Percentiles rank a stretch among this genome's conserved stretches.
These are phyloP conservation scores for Paraleonurus japonicus DNA, from an alignment of 257 asterid species.

Conservation along the genomic window DNA sequence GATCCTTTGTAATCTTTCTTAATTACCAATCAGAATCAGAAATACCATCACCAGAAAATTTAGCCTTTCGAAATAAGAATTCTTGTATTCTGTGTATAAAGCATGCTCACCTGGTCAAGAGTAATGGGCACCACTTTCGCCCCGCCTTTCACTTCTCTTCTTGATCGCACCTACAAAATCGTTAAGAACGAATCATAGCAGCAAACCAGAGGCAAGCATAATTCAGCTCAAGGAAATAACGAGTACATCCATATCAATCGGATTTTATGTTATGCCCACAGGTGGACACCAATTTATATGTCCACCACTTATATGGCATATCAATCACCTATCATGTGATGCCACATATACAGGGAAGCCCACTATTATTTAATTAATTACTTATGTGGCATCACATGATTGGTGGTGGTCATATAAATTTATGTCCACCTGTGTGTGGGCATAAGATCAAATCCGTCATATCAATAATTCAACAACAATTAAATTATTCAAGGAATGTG, in stretches of 20 bases:
- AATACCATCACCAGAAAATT: background rate
- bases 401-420: too few species aligned
- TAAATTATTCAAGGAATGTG: background rate
- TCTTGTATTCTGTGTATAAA: background rate
- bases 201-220: background rate
- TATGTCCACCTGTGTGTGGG: too few species aligned
- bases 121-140: constrained; percentile 91
- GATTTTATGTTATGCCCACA: too few species aligned
- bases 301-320: too few species aligned
- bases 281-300: too few species aligned
- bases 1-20: background rate
- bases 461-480: background rate
- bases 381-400: too few species aligned
- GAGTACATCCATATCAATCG: background rate
- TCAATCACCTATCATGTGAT: too few species aligned
- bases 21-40: background rate
- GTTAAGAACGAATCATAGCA: background rate
- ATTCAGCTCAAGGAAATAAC: background rate
- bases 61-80: constrained; percentile 14
- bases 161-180: constrained; percentile 55
- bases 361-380: too few species aligned
- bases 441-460: too few species aligned
- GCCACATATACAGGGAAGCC: too few species aligned
- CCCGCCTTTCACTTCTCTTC: constrained; percentile 76
- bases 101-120: constrained; percentile 73